Conservation (phyloP, 2,329 filamentous ascomycete genomes). For the Ophiocordyceps camponoti-leonardi region DNA sequence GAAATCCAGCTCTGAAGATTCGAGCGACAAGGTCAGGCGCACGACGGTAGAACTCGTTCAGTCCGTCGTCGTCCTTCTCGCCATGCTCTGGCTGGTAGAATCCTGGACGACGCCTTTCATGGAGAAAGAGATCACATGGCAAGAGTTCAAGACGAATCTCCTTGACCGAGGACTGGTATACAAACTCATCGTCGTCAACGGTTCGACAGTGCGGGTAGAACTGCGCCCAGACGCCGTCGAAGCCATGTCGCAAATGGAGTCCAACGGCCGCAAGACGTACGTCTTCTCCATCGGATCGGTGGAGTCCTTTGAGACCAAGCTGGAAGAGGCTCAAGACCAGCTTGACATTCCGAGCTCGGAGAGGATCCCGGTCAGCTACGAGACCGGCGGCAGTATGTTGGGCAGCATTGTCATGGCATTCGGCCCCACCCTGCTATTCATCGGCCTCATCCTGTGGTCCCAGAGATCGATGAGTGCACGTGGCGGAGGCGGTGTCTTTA, state of each 20-base stretch:
- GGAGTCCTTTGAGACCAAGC: conserved; percentile 75
- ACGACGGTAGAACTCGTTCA: conserved; percentile 16
- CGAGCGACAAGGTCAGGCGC: conserved; percentile 18
- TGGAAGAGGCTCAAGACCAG: conserved; percentile 78
- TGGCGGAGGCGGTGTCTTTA: conserved; percentile 66
- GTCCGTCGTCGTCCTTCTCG: conserved; percentile 18
- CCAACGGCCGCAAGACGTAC: conserved; percentile 31
- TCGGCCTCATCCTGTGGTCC: conserved; percentile 68
- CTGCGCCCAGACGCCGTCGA: conserved; percentile 53
- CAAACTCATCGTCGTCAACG: conserved; percentile 69
- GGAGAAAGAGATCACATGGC: conserved; percentile 78
- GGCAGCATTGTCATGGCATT: conserved; percentile 62
- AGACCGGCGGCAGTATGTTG: conserved; percentile 56
- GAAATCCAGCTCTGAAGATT: conserved; percentile 13
- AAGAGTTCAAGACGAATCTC: conserved; percentile 87
- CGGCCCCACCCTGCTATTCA: conserved; percentile 71
- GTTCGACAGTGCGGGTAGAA: conserved; percentile 57
- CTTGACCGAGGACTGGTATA: conserved; percentile 91
- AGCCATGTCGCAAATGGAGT: conserved; percentile 22
- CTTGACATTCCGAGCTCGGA: conserved; percentile 74
- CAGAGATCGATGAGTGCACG: conserved; percentile 57
- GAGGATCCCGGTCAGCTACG: conserved; percentile 83
- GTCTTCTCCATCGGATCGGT: conserved; percentile 93
- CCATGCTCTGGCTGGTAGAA: conserved; percentile 33
- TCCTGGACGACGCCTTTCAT: conserved; percentile 22